A percentile compares a stretch with the other conserved stretches of the same genome.
Evolutionary conservation across 2,329 filamentous ascomycete genomes (phyloP).

Genomic region (Sporothrix globosa): DNA sequence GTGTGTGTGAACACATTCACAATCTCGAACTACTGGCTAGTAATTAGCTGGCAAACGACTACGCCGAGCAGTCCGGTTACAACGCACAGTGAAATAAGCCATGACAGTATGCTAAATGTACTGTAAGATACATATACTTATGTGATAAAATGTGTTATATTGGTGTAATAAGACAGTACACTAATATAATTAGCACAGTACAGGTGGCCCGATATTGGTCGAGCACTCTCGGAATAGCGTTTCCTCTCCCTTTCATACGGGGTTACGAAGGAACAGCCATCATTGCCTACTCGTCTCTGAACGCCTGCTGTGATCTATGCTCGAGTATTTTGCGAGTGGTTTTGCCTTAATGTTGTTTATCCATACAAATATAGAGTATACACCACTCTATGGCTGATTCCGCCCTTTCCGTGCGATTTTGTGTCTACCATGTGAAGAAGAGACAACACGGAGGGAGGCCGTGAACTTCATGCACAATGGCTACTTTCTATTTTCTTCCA

Average conservation of each 20-base stretch:
- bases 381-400: neutral
- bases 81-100: neutral
- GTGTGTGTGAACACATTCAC: slow-evolving; percentile 22
- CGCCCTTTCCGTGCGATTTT: neutral
- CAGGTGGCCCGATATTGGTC: too few species aligned
- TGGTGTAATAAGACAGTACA: too few species aligned
- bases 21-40: neutral
- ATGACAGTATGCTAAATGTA: neutral
- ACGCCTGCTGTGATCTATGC: neutral
- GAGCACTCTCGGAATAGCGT: too few species aligned
- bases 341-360: slow-evolving; percentile 15
- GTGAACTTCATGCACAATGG: neutral
- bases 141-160: neutral
- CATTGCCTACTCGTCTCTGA: too few species aligned
- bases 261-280: too few species aligned
- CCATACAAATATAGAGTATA: neutral
- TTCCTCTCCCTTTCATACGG: too few species aligned
- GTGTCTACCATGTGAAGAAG: slow-evolving; percentile 9
- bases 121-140: neutral
- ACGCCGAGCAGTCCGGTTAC: neutral
- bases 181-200: too few species aligned
- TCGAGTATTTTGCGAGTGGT: neutral
- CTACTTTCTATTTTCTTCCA: slow-evolving; percentile 14
- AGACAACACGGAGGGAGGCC: neutral
- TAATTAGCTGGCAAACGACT: slow-evolving; percentile 10